Conservation (phyloP, 495 filamentous ascomycete genomes). For the Penicillium macrosclerotiorum region DNA sequence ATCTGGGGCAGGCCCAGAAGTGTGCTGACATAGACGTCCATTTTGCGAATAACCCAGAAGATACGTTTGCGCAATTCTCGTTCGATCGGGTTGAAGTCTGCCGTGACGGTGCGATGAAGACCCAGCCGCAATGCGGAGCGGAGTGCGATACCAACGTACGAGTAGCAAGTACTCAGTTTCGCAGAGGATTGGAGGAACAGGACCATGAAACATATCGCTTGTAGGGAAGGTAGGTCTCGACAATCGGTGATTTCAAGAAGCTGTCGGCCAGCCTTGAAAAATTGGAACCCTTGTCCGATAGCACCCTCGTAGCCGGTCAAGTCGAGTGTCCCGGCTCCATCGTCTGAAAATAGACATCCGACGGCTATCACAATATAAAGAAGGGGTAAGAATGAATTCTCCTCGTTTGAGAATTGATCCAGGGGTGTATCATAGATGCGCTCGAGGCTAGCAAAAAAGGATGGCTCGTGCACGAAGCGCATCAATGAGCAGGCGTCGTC, state of each 20-base stretch:
- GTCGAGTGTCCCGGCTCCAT: slow-evolving; percentile 46
- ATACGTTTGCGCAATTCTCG: slow-evolving; percentile 78
- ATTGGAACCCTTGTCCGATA: slow-evolving; percentile 82
- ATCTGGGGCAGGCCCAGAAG: slow-evolving; percentile 82
- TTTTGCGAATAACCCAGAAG: slow-evolving; percentile 88
- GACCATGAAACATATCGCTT: slow-evolving; percentile 89
- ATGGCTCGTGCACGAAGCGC: slow-evolving; percentile 83
- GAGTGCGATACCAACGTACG: slow-evolving; percentile 86
- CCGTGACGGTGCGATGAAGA: slow-evolving; percentile 74
- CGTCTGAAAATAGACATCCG: slow-evolving; percentile 75
- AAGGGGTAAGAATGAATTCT: slow-evolving; percentile 79
- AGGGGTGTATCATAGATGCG: slow-evolving; percentile 71
- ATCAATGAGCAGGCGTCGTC: slow-evolving; percentile 82
- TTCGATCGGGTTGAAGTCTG: slow-evolving; percentile 80
- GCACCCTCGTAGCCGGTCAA: slow-evolving; percentile 64
- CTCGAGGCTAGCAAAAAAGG: slow-evolving; percentile 76
- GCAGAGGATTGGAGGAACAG: slow-evolving; percentile 89
- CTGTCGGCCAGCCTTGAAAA: slow-evolving; percentile 75
- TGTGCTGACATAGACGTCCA: slow-evolving; percentile 92
- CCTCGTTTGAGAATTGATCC: slow-evolving; percentile 68
- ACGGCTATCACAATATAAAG: slow-evolving; percentile 82
- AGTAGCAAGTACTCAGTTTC: slow-evolving; percentile 89
- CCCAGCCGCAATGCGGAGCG: slow-evolving; percentile 84
- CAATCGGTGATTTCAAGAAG: slow-evolving; percentile 90
- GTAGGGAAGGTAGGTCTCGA: slow-evolving; percentile 78